Evolutionary conservation across 2,329 filamentous ascomycete species (phyloP).

Genomic region (Raffaelea deltoideospora): DNA sequence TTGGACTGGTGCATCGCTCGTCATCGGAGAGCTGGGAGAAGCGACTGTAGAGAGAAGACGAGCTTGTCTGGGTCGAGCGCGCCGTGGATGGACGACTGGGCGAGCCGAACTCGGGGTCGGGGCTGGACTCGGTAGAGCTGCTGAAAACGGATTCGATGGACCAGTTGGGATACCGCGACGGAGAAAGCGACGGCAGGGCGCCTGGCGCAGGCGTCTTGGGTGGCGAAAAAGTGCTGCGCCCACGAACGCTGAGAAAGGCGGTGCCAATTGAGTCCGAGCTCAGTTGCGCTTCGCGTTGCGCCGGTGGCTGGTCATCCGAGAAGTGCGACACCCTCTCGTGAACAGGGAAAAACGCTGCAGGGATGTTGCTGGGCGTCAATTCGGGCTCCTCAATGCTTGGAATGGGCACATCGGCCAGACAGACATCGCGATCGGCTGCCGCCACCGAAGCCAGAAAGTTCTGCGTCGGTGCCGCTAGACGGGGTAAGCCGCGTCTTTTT

Average conservation of each 20-base stretch:
- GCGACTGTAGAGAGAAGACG: slow-evolving; percentile 37
- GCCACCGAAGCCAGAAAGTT: slow-evolving; percentile 54
- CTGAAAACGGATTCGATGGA: slow-evolving; percentile 41
- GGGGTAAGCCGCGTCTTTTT: slow-evolving; percentile 36
- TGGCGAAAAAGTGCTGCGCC: slow-evolving; percentile 29
- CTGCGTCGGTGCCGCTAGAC: slow-evolving; percentile 40
- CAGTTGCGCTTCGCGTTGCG: neutral
- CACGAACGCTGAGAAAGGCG: slow-evolving; percentile 17
- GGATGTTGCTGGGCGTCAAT: no score
- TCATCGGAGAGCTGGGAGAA: slow-evolving; percentile 42
- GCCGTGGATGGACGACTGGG: slow-evolving; percentile 45
- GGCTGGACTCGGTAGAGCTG: slow-evolving; percentile 39
- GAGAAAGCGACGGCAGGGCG: slow-evolving; percentile 25
- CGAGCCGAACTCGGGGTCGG: slow-evolving; percentile 32
- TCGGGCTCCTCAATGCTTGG: slow-evolving; percentile 48
- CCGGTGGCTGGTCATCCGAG: neutral
- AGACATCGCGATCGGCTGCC: slow-evolving; percentile 29
- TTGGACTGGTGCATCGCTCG: slow-evolving; percentile 36
- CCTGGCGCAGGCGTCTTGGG: slow-evolving; percentile 45
- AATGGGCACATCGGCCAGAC: slow-evolving; percentile 36
- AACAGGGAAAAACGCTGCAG: slow-evolving; percentile 14
- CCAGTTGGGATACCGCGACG: slow-evolving; percentile 40
- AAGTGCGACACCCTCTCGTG: neutral
- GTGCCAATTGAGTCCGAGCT: slow-evolving; percentile 12
- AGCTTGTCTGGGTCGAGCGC: slow-evolving; percentile 42